Evolutionary conservation across 2,329 filamentous ascomycete species (phyloP), one percentile per base, ranked within the genome.

Genomic region (Hyphodiscus sp.): DNA sequence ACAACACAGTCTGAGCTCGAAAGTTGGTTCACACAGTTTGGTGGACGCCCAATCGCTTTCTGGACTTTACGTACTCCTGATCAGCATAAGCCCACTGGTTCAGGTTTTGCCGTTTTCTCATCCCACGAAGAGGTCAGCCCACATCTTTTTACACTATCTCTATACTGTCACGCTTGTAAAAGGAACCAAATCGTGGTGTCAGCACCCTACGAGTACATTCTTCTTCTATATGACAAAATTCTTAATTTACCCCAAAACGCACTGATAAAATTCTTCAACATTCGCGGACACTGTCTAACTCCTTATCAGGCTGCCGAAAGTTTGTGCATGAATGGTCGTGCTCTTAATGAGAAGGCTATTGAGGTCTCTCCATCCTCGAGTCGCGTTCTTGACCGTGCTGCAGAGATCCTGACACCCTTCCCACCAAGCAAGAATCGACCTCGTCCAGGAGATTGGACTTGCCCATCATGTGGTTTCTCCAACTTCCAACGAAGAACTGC

Each of bases 1-100:
- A 99, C 94, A 38, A 99, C 94, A 1, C 94, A 99, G 74, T 97
- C 92, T 2, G 94, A 99, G 75, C 81, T 99, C 20, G 94, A 99
- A 76, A 96, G 91, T 74, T 99, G 94, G 94, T 99, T 97, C 70
- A 99, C 94, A 29, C 94, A 99, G 72, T 99, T 96, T 69, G 94
- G 94, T 60, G 94, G 94, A 48, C 88, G 94, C 44, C 94, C 94
- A 29, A 99, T 99, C 74, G 94, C 94, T 19, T 99, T 99, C 75
- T 99, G 94, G 94, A 99, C 94, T 18, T 80, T 99, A 49, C 88
- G 92, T 58, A 99, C 94, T 15, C 94, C 94, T 2, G 94, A 99
- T 73, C 94, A 97, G 74, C 94, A 97, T 74, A 99, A 99, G 78
- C 94, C 94, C n/a, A 99, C 94, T 10, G 94, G 94, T 44, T 95